phyloP scores from a whole-genome alignment of 2,329 filamentous ascomycete species.

The Metarhizium brunneum region DNA sequence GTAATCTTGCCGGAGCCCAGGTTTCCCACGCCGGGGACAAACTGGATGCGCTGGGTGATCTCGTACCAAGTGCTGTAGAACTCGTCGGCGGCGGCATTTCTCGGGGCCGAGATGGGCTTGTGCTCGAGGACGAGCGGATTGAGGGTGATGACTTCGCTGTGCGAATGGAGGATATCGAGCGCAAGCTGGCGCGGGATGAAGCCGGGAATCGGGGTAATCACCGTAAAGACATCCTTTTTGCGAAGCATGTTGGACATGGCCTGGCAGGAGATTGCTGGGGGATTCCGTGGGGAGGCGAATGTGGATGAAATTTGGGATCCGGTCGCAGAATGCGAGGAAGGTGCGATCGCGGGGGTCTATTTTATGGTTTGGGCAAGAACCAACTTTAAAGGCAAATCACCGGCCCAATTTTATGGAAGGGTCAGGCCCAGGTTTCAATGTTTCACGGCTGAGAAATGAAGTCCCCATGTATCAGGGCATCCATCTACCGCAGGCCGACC shows the following conservation, averaged over 20 bases:
- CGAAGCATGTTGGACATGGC: constrained; percentile 35
- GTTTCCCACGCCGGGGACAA: constrained; percentile 56
- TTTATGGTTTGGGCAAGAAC: background rate
- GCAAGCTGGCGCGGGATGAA: constrained; percentile 64
- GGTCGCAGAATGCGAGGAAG: background rate
- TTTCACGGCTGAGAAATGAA: too few relatives aligned
- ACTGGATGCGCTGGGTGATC: constrained; percentile 60
- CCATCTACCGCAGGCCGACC: too few relatives aligned
- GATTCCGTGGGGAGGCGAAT: too few relatives aligned
- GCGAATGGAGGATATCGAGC: constrained; percentile 62
- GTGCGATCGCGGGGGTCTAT: background rate
- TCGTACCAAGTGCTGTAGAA: constrained; percentile 69
- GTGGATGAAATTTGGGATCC: background rate
- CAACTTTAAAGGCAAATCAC: too few relatives aligned
- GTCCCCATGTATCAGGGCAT: too few relatives aligned
- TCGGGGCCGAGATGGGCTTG: constrained; percentile 56
- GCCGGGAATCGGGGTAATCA: constrained; percentile 60
- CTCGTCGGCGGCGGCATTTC: constrained; percentile 58
- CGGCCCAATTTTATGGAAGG: too few relatives aligned
- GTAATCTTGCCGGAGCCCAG: constrained; percentile 56
- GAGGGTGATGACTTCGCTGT: constrained; percentile 61
- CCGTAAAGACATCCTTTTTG: constrained; percentile 58
- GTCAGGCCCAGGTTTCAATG: too few relatives aligned
- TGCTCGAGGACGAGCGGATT: constrained; percentile 59
- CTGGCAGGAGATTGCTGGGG: background rate